A percentile compares a stretch with the other conserved stretches of the same genome.
These are phyloP conservation scores for Verticillium albo-atrum DNA, from an alignment of 2,329 filamentous ascomycete species.

Conservation along the genomic window DNA sequence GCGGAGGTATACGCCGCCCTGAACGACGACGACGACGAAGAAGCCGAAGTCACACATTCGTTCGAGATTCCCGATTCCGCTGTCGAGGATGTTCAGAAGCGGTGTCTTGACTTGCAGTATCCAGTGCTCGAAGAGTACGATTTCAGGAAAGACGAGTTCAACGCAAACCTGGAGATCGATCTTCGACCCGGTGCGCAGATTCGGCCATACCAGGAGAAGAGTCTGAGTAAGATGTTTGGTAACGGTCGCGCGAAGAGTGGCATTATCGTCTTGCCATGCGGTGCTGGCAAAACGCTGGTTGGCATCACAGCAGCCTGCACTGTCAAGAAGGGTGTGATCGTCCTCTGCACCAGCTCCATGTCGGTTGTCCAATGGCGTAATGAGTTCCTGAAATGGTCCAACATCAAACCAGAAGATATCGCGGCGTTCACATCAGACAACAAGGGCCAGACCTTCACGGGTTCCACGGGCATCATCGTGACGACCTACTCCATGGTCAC, in stretches of 20 bases:
- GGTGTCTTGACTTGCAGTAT: constrained; percentile 79
- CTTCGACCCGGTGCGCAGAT: constrained; percentile 86
- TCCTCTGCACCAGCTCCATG: constrained; percentile 96
- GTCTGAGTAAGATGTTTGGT: constrained; percentile 98
- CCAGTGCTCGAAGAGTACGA: constrained; percentile 96
- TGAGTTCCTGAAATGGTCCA: constrained; percentile 98
- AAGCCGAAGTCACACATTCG: constrained; percentile 81
- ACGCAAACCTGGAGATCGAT: constrained; percentile 91
- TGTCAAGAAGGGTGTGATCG: constrained; percentile 93
- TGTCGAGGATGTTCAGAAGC: constrained; percentile 83
- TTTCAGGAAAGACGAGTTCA: constrained; percentile 85
- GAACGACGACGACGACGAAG: constrained; percentile 84
- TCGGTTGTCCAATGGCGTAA: constrained; percentile 95
- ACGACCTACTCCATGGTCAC: constrained; percentile 99
- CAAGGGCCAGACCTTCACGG: constrained; percentile 74
- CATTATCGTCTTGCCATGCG: constrained; percentile 94
- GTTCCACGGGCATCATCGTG: constrained; percentile 92
- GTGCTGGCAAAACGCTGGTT: constrained; percentile 93
- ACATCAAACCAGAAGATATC: constrained; percentile 87
- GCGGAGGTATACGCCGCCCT: constrained; percentile 67
- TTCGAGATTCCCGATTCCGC: constrained; percentile 83
- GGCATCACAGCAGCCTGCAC: constrained; percentile 98
- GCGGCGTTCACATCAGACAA: constrained; percentile 92
- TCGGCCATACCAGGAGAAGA: constrained; percentile 94
- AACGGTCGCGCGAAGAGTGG: constrained; percentile 96